A percentile compares a stretch with the other conserved stretches of the same genome.
phyloP scores from a whole-genome alignment of 306 rosid species.

The Sphenostylis stenocarpa region DNA sequence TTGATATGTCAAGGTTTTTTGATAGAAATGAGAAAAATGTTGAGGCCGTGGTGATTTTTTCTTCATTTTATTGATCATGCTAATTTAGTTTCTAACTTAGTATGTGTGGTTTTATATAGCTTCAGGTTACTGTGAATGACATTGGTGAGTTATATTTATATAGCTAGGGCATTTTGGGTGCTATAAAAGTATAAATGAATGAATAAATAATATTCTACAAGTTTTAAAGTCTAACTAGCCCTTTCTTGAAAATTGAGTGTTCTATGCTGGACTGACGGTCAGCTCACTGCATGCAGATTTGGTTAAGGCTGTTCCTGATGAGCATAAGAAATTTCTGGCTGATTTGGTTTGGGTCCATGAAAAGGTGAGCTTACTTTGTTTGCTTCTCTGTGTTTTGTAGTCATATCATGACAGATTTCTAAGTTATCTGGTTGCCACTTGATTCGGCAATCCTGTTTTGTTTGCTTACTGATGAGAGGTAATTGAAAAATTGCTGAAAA shows the following conservation, averaged over 20 bases:
- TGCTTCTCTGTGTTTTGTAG: conserved; percentile 9
- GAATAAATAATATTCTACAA: not conserved
- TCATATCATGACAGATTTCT: not conserved
- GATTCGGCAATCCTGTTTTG: conserved; percentile 13
- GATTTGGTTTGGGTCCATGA: conserved; percentile 91
- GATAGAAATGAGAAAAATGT: not conserved
- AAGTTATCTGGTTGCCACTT: not conserved
- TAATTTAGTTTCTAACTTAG: not conserved
- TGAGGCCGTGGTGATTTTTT: not conserved
- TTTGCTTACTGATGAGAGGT: conserved; percentile 16
- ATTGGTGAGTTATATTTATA: not conserved
- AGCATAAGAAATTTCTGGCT: conserved; percentile 87
- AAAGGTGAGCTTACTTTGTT: conserved; percentile 59
- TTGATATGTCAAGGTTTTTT: not conserved
- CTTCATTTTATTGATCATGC: not conserved
- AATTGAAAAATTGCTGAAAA: conserved; percentile 32
- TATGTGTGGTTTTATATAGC: not conserved
- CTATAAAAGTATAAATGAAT: not conserved
- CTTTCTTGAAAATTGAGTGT: not conserved
- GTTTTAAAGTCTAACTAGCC: not conserved
- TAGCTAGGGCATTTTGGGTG: not conserved
- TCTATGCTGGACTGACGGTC: conserved; percentile 15
- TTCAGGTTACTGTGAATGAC: not conserved
- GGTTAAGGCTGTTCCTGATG: conserved; percentile 86
- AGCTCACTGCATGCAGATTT: conserved; percentile 60